Evolutionary conservation across 2,329 filamentous ascomycete species (phyloP).

Genomic region (Exserohilum turcica): DNA sequence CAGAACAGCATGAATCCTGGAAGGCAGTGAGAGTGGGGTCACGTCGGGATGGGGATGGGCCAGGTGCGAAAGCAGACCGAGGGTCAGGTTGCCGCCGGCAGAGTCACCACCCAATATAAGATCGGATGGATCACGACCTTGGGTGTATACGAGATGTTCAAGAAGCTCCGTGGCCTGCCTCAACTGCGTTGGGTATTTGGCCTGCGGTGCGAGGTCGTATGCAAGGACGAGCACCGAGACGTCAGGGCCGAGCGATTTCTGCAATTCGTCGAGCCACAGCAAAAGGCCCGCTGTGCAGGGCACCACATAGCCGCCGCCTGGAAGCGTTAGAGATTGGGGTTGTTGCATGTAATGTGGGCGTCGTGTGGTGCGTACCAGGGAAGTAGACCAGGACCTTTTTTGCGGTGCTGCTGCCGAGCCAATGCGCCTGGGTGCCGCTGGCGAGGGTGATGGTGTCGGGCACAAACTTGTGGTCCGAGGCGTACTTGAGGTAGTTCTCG

Average conservation of each 20-base stretch:
- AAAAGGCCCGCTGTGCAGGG: constrained; percentile 56
- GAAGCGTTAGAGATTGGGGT: constrained; percentile 6
- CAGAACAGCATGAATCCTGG: constrained; percentile 56
- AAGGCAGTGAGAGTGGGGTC: constrained; percentile 48
- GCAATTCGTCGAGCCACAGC: constrained; percentile 54
- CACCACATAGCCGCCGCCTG: constrained; percentile 63
- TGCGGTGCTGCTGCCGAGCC: constrained; percentile 50
- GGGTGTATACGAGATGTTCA: constrained; percentile 49
- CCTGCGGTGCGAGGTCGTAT: constrained; percentile 61
- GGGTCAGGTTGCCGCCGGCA: constrained; percentile 57
- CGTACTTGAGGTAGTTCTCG: constrained; percentile 43
- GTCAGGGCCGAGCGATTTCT: constrained; percentile 53
- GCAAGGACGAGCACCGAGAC: constrained; percentile 60
- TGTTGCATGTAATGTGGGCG: neutral
- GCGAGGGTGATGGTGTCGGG: constrained; percentile 48
- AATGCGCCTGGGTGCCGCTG: constrained; percentile 53
- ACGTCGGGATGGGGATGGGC: constrained; percentile 63
- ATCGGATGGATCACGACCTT: constrained; percentile 44
- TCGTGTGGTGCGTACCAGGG: constrained; percentile 45
- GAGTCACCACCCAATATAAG: constrained; percentile 60
- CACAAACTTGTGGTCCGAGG: constrained; percentile 42
- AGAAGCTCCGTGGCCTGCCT: constrained; percentile 54
- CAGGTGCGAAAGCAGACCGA: constrained; percentile 57
- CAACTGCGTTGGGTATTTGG: constrained; percentile 56
- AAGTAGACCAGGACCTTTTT: constrained; percentile 54